Conservation (phyloP, 305 asterid genomes). For the Fraxinus floribunda region DNA sequence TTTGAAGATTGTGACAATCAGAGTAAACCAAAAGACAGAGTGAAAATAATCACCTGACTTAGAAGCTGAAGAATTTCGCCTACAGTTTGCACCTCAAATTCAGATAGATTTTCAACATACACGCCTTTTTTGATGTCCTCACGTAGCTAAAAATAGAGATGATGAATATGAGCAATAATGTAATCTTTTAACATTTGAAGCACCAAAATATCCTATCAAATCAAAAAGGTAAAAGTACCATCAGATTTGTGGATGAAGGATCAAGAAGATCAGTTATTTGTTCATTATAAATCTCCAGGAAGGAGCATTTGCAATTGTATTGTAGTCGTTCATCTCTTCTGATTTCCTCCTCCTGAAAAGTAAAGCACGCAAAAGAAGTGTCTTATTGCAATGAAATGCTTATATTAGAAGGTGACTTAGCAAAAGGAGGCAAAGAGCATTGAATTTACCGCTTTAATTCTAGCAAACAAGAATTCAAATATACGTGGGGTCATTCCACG, state of each 20-base stretch:
- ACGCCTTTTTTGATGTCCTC: slow-evolving; percentile 91
- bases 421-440: slow-evolving; percentile 16
- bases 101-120: slow-evolving; percentile 88
- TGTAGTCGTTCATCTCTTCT: slow-evolving; percentile 75
- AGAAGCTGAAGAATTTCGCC: slow-evolving; percentile 86
- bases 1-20: slow-evolving; percentile 11
- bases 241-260: slow-evolving; percentile 90
- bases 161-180: slow-evolving; percentile 19
- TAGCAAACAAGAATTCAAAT: slow-evolving; percentile 93
- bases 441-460: slow-evolving; percentile 83
- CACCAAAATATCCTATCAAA: neutral
- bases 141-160: slow-evolving; percentile 51
- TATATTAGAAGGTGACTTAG: slow-evolving; percentile 17
- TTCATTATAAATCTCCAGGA: slow-evolving; percentile 92
- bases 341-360: slow-evolving; percentile 80
- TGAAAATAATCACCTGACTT: slow-evolving; percentile 59
- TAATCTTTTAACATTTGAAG: neutral
- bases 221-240: slow-evolving; percentile 46
- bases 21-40: slow-evolving; percentile 7
- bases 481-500: slow-evolving; percentile 99
- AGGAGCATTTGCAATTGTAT: slow-evolving; percentile 92
- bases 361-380: slow-evolving; percentile 11
- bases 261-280: slow-evolving; percentile 95
- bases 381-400: slow-evolving; percentile 13
- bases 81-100: slow-evolving; percentile 84